Evolutionary conservation across 768 basidiomycete genomes (phyloP).

Genomic region (Russula sp.): DNA sequence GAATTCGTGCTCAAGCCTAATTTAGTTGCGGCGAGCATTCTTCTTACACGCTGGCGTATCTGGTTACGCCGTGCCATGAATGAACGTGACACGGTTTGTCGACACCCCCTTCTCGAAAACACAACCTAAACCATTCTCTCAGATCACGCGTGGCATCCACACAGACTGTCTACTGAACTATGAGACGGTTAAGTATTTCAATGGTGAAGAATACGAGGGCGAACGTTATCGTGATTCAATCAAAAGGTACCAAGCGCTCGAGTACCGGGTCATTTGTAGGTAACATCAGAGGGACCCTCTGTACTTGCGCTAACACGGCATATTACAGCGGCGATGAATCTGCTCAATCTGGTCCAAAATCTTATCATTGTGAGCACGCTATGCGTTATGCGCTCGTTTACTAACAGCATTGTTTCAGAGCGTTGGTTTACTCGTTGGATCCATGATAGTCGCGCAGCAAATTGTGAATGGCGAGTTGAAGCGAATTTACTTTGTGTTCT

Average conservation of each 20-base stretch:
- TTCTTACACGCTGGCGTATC: constrained; percentile 71
- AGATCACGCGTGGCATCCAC: constrained; percentile 79
- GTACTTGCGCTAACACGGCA: not conserved
- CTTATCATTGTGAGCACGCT: constrained; percentile 63
- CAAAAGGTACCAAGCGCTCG: constrained; percentile 66
- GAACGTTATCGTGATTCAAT: constrained; percentile 70
- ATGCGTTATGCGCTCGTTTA: not conserved
- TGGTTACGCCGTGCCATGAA: constrained; percentile 76
- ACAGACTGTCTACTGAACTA: constrained; percentile 79
- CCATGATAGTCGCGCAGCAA: constrained; percentile 69
- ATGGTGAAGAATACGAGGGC: constrained; percentile 78
- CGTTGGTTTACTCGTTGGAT: constrained; percentile 76
- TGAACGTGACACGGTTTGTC: constrained; percentile 69
- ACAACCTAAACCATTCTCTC: not conserved
- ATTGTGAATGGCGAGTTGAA: constrained; percentile 53
- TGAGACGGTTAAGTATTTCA: constrained; percentile 86
- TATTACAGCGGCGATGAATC: constrained; percentile 58
- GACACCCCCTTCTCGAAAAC: constrained; percentile 3
- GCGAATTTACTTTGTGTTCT: constrained; percentile 68
- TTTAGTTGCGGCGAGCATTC: constrained; percentile 48
- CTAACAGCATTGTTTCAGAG: constrained; percentile 44
- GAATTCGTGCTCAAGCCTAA: constrained; percentile 17
- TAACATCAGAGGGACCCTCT: constrained; percentile 14
- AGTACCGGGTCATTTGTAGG: constrained; percentile 72
- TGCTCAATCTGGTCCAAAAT: constrained; percentile 77